Conservation (phyloP, 176 grass and related monocot genomes). For the Triticum dicoccoides region DNA sequence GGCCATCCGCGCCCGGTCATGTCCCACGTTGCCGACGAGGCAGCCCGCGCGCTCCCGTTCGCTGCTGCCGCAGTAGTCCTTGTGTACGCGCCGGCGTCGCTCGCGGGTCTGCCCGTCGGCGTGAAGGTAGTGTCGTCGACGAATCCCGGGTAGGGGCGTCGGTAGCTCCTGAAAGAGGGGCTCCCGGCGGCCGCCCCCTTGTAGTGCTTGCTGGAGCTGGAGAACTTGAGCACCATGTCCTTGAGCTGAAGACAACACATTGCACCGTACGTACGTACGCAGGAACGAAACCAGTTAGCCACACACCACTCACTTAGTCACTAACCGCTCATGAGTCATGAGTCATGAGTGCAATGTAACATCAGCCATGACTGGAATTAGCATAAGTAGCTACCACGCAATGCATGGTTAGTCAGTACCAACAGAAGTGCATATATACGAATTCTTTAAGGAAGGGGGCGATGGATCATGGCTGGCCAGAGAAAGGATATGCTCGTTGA, state of each 20-base stretch:
- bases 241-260: conserved; percentile 75
- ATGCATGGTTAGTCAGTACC: not conserved
- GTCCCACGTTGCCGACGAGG: conserved; percentile 50
- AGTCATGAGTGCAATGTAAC: conserved; percentile 22
- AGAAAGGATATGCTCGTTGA: not conserved
- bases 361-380: conserved; percentile 26
- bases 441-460: not conserved
- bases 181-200: conserved; percentile 30
- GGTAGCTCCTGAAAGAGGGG: conserved; percentile 50
- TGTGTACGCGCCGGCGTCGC: conserved; percentile 34
- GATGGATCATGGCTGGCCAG: not conserved
- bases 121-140: conserved; percentile 41
- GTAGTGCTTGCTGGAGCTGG: conserved; percentile 70
- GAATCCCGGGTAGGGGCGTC: conserved; percentile 41
- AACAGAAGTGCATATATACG: not conserved
- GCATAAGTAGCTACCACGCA: not conserved
- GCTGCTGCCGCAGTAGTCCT: not conserved
- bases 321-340: not conserved
- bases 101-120: not conserved
- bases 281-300: conserved; percentile 3
- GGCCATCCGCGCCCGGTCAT: conserved; percentile 26
- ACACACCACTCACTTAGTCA: not conserved
- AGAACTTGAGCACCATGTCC: conserved; percentile 99
- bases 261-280: conserved; percentile 3
- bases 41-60: conserved; percentile 18